Evolutionary conservation across 2,329 filamentous ascomycete genomes (phyloP), one percentile per base, ranked within the genome.

Genomic region (Xylaria sp.): DNA sequence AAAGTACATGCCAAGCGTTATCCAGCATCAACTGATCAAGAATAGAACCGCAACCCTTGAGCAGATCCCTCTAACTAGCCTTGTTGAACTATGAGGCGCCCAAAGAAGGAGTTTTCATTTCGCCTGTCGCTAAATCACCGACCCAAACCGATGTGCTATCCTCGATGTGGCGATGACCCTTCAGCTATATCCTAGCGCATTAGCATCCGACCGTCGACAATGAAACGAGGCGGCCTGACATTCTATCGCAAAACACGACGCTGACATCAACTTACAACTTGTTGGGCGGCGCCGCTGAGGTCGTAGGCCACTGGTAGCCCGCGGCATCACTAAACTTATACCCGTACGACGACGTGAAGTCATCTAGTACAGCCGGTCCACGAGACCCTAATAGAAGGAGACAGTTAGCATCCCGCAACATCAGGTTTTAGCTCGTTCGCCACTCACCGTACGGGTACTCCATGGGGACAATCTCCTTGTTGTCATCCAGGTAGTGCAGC

Each of bases 401-500:
- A 57, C 42, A 17, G 56, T 69, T 27, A 71, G 45, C 9, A 17
- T n/a, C 12, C 4, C 11, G 21, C 11, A 36, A 24, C 36, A 32
- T 3, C 17, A n/a, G 36, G 24, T 48, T 34, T 58, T 4, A 30
- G 14, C 19, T 14, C 6, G 34, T 30, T 39, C 24, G 24, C 51
- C 51, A 81, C 92, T 84, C 84, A 98, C 96, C 96, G 80, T 99
- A 99, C 74, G 97, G 95, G 84, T 99, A 99, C 79, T 98, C 95
- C 96, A 99, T 99, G 30, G 96, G 96, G 69, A 97, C 93, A 74
- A 99, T 98, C 84, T 99, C 96, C 88, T 97, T 97, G 88, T 98
- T 98, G 80, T 98, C 94, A 73, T 99, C 97, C 12, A 99, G 89
- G 84, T 99, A 99, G 86, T 99, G 95, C 71, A 99, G 87, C 45